Evolutionary conservation across 1,284 basidiomycete species (phyloP), one percentile per base, ranked within the genome.

Genomic region (Trichosporon sp.): DNA sequence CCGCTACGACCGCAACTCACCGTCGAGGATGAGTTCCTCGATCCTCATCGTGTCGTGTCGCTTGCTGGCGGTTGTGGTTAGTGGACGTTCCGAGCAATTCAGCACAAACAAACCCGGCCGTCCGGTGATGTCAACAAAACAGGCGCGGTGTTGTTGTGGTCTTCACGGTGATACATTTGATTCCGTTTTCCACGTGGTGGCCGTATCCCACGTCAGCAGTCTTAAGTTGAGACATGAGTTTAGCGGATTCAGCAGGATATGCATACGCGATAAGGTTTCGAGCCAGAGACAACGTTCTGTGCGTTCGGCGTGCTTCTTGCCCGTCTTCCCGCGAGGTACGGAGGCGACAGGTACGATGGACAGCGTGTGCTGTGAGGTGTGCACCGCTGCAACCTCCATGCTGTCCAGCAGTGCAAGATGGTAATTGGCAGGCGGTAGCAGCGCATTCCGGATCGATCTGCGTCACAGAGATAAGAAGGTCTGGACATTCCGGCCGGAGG

Each of bases 11-110:
- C 2, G 2, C 1, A 8, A 72, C 81, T 37, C 70, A 87, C 90
- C 91, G 83, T 93, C 91, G 65, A 93, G 86, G 67, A 93, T 90
- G 59, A 93, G 88, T 78, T 93, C 91, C 80, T 92, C 91, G 67
- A 93, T 93, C 73, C 91, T 87, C 91, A 93, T 93, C 38, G 48
- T 81, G 79, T 63, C 54, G 59, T 38, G 21, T 21, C 35, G 54
- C 40, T 21, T 19, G 54, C 26, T 26, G 26, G 26, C 26, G 26
- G 26, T 35, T 14, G 59, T 7, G 59, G 59, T 35, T 37, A 21
- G 31, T 61, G 31, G 26, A 61, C 16, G 26, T 61, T 16, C 32
- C 56, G 35, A 37, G 56, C 26, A 11, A 56, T 31, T 21, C 56
- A 10, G 56, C 56, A 61, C 56, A 63, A 63, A 63, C 59, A 63